These are phyloP conservation scores for Herpetomonas samuelpessoai DNA, from an alignment of 208 protist genomes.

Conservation along the genomic window DNA sequence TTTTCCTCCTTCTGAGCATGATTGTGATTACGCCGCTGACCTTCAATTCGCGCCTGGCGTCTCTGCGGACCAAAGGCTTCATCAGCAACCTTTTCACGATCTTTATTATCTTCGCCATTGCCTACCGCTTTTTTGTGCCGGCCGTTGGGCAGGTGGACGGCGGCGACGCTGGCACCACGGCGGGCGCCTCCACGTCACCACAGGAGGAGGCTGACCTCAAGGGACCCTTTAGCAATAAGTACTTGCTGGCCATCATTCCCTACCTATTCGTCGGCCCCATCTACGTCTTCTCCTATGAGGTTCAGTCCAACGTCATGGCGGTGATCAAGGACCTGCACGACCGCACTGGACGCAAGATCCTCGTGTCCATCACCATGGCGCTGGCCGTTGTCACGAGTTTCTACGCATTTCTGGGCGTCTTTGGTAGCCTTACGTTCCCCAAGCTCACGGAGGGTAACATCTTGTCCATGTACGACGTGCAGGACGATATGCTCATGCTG, in stretches of 20 bases:
- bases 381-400: slow-evolving; percentile 51
- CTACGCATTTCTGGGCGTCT: slow-evolving; percentile 51
- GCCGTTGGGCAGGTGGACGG: not conserved
- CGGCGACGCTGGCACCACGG: slow-evolving; percentile 2
- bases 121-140: slow-evolving; percentile 64
- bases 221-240: slow-evolving; percentile 10
- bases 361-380: slow-evolving; percentile 59
- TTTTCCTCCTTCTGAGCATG: slow-evolving; percentile 45
- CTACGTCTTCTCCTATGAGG: slow-evolving; percentile 81
- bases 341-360: slow-evolving; percentile 52
- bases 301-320: slow-evolving; percentile 81
- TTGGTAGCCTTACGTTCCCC: slow-evolving; percentile 66
- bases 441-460: slow-evolving; percentile 62
- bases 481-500: slow-evolving; percentile 59
- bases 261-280: slow-evolving; percentile 72
- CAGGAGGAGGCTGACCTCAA: not conserved
- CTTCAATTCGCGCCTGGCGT: slow-evolving; percentile 77
- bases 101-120: slow-evolving; percentile 68
- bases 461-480: slow-evolving; percentile 50
- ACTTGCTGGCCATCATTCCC: slow-evolving; percentile 20
- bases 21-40: slow-evolving; percentile 60
- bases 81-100: slow-evolving; percentile 69
- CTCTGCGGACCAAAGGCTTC: slow-evolving; percentile 70
- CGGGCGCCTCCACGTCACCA: not conserved
- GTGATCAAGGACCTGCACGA: slow-evolving; percentile 81